Conservation (phyloP, 108 stramenopile species). For the Cyclostephanos tholiformis region DNA sequence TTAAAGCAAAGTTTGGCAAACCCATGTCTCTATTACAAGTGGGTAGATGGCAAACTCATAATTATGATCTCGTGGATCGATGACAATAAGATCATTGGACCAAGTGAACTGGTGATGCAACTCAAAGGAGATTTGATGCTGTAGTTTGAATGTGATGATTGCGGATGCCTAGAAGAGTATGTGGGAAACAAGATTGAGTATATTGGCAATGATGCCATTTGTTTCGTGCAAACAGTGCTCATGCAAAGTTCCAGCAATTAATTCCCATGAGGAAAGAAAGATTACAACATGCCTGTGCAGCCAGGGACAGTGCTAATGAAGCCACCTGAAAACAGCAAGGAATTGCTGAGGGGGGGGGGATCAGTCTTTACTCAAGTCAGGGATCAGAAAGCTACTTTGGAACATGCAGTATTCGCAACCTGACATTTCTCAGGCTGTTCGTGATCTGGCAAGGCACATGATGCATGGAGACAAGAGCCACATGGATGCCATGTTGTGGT, state of each 20-base stretch:
- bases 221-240: constrained; percentile 54
- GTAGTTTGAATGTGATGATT: constrained; percentile 38
- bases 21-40: constrained; percentile 47
- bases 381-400: constrained; percentile 39
- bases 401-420: constrained; percentile 29
- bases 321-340: not conserved
- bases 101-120: constrained; percentile 13
- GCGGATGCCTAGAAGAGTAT: constrained; percentile 39
- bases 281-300: constrained; percentile 24
- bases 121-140: constrained; percentile 11
- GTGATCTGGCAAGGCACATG: not conserved
- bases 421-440: constrained; percentile 7
- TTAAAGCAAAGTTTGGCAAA: constrained; percentile 31
- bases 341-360: not conserved
- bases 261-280: constrained; percentile 23
- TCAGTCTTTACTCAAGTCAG: constrained; percentile 15
- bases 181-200: constrained; percentile 48
- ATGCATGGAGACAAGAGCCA: not conserved
- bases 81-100: constrained; percentile 32
- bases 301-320: constrained; percentile 9
- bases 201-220: constrained; percentile 2
- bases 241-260: constrained; percentile 43
- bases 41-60: constrained; percentile 20
- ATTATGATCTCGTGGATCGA: too few relatives aligned
- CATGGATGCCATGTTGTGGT: not conserved